phyloP scores from a whole-genome alignment of 1,284 basidiomycete genomes.

The Ustilago trichophora region DNA sequence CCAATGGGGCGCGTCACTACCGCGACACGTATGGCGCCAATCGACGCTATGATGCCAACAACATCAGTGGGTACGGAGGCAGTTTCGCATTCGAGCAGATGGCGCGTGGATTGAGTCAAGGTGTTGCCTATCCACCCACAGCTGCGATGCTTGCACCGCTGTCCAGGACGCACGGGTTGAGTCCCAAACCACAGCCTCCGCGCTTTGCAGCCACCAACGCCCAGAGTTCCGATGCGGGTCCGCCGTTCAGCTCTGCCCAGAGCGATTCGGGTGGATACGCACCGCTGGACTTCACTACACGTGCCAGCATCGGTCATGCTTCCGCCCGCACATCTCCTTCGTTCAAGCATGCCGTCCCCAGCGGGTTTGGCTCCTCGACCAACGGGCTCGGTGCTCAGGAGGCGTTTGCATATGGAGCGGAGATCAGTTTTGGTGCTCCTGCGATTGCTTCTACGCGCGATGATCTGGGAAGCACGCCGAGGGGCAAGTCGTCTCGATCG shows the following conservation, averaged over 20 bases:
- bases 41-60: constrained; percentile 38
- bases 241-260: constrained; percentile 45
- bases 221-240: constrained; percentile 12
- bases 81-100: constrained; percentile 64
- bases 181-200: constrained; percentile 45
- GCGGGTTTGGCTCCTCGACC: constrained; percentile 6
- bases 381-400: constrained; percentile 35
- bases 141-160: constrained; percentile 62
- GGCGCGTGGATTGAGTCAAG: constrained; percentile 58
- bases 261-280: constrained; percentile 48
- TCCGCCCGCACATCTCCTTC: constrained; percentile 52
- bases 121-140: constrained; percentile 56
- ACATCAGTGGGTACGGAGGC: constrained; percentile 50
- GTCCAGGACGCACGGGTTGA: constrained; percentile 55
- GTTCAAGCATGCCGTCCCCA: constrained; percentile 45
- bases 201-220: constrained; percentile 17
- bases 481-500: constrained; percentile 46
- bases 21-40: constrained; percentile 33
- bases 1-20: constrained; percentile 23
- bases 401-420: constrained; percentile 54
- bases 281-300: constrained; percentile 23
- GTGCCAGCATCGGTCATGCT: constrained; percentile 41
- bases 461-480: constrained; percentile 29
- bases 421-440: constrained; percentile 53
- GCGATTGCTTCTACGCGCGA: constrained; percentile 27